Base-by-base conservation (phyloP, 1,139 yeast species). In the Hemisphaericaspora xylofermentans region DNA sequence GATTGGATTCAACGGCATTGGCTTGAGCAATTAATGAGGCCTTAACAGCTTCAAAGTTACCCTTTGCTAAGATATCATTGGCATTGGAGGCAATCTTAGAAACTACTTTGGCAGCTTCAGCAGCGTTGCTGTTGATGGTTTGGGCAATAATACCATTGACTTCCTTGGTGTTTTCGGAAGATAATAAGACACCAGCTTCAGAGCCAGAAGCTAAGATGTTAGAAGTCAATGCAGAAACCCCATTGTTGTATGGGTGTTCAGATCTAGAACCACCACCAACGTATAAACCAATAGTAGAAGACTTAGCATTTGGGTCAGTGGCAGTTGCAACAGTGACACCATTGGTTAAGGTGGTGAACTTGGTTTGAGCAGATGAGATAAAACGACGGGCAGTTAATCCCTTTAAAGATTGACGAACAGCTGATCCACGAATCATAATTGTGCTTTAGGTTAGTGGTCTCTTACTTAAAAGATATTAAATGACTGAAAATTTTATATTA, bases 221-320 rank as follows among this genome's bases (percentile, higher is more conserved):
- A 61, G 84, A 66, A 52, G 82, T 71, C 56, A 85, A 68, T 47
- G 85, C 78, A 42, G 91, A 76, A 43, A 83, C 78, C 77, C 95
- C 95, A 53, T 85, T 84, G 70, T 81, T 82, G 76, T 80, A 84
- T 40, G 86, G 75, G 66, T 82, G 85, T 66, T 85, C 95, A 40
- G 85, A 66, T 63, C 89, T 74, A 41, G 91, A 81, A 61, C 95
- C 95, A 41, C 88, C 86, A 49, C 84, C 84, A 57, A 75, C 68
- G 63, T 75, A 85, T 43, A 84, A 64, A 63, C 93, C 93, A 50
- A 84, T 72, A 30, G 88, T 71, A 32, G 88, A 71, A 26, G 80
- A 61, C 43, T 72, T 58, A 46, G 85, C 80, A 46, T 64, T 56
- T 36, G 83, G 75, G 63, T 82, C 76, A 52, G 74, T 51, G 65